Conservation (phyloP, 2,329 filamentous ascomycete genomes). For the Tolypocladium nubicola region DNA sequence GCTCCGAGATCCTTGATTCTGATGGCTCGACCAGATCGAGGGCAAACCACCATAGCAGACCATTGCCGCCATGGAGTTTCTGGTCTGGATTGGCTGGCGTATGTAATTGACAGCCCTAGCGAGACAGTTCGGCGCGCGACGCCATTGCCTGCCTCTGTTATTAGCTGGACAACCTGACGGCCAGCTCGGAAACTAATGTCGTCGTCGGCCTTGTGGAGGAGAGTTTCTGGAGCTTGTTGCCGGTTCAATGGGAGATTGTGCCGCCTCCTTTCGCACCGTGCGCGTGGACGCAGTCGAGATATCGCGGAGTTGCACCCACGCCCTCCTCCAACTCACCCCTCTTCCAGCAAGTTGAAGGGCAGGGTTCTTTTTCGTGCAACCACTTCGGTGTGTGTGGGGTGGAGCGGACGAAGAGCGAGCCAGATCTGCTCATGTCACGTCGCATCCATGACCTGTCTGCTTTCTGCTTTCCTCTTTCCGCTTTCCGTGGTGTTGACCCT, state of each 20-base stretch:
- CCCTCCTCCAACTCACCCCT: not conserved
- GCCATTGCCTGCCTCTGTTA: not conserved
- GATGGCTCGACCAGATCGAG: not conserved
- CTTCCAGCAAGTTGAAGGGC: not conserved
- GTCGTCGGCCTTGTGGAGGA: not conserved
- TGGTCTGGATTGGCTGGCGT: not conserved
- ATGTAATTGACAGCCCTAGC: not conserved
- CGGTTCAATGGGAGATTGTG: not conserved
- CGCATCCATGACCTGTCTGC: slow-evolving; percentile 5
- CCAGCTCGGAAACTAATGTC: not conserved
- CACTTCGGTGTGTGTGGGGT: not conserved
- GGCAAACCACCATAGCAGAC: not conserved
- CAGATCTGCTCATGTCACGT: slow-evolving; percentile 13
- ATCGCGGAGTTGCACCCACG: not conserved
- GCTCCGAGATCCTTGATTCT: not conserved
- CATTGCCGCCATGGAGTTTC: not conserved
- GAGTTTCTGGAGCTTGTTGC: not conserved
- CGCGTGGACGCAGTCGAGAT: not conserved
- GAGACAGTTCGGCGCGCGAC: not conserved
- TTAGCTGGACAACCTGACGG: not conserved
- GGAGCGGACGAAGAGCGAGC: not conserved
- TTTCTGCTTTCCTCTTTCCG: not conserved
- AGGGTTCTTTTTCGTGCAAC: not conserved
- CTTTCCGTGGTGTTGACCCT: not conserved
- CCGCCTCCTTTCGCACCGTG: not conserved